Evolutionary conservation across 352 stramenopile species (phyloP).

Genomic region (Elongisporangium anandrum): DNA sequence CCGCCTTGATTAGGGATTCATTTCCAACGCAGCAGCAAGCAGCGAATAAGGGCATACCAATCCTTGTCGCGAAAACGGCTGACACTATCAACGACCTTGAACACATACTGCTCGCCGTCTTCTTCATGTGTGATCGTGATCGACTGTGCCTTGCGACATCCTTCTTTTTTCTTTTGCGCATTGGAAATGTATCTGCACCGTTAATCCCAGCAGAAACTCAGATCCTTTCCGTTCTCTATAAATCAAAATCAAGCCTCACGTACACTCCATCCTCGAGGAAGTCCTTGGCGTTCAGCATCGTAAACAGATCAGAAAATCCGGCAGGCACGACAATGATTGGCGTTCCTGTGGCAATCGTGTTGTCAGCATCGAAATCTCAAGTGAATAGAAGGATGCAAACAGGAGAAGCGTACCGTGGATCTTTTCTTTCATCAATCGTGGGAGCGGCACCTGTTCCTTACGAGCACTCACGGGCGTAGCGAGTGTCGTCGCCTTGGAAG

Average conservation of each 20-base stretch:
- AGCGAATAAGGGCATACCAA: constrained; percentile 44
- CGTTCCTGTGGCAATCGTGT: constrained; percentile 32
- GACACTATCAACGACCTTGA: constrained; percentile 88
- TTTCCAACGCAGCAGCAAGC: not conserved
- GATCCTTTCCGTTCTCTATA: not conserved
- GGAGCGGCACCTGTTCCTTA: constrained; percentile 69
- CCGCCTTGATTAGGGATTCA: not conserved
- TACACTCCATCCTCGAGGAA: constrained; percentile 85
- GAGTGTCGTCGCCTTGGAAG: constrained; percentile 61
- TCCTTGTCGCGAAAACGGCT: constrained; percentile 83
- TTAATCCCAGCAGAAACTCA: not conserved
- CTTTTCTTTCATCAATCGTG: constrained; percentile 68
- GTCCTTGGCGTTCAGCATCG: constrained; percentile 87
- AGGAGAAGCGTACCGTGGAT: constrained; percentile 41
- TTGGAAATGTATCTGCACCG: constrained; percentile 51
- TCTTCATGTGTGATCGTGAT: constrained; percentile 82
- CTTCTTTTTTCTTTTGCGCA: constrained; percentile 84
- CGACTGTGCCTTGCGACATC: constrained; percentile 73
- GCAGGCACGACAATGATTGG: constrained; percentile 91
- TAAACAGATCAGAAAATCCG: constrained; percentile 84
- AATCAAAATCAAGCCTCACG: constrained; percentile 6
- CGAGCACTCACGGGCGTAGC: constrained; percentile 26
- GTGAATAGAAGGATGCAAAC: not conserved
- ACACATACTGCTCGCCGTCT: constrained; percentile 77
- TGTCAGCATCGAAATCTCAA: not conserved